A percentile compares a stretch with the other conserved stretches of the same genome.
Evolutionary conservation across 352 stramenopile species (phyloP).

Genomic region (Pythium diclinum): DNA sequence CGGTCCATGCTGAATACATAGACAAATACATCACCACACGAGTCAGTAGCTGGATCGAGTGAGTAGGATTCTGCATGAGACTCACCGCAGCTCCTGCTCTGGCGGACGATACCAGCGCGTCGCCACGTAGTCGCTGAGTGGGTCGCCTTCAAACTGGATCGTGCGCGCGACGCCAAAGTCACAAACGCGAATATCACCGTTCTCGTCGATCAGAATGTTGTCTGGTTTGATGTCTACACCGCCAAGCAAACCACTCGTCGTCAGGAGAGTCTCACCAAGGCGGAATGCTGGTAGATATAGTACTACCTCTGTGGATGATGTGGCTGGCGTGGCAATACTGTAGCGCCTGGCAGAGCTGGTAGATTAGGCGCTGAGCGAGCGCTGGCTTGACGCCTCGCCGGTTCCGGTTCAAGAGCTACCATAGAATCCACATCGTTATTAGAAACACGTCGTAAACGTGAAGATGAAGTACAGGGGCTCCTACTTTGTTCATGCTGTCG

Average conservation of each 20-base stretch:
- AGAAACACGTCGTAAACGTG: too few relatives aligned
- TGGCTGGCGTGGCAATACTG: conserved; percentile 76
- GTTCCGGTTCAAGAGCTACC: conserved; percentile 54
- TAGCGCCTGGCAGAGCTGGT: conserved; percentile 72
- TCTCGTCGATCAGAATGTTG: conserved; percentile 78
- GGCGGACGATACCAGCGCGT: conserved; percentile 82
- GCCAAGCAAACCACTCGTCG: neutral
- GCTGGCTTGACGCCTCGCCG: conserved; percentile 56
- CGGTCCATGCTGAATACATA: conserved; percentile 45
- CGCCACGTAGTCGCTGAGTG: conserved; percentile 74
- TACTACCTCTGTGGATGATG: conserved; percentile 74
- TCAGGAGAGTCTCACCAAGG: neutral
- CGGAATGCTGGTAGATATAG: neutral
- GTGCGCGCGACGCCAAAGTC: conserved; percentile 80
- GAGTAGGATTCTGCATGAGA: neutral
- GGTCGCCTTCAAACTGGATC: conserved; percentile 76
- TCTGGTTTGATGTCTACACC: conserved; percentile 74
- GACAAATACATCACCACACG: neutral
- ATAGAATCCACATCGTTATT: neutral
- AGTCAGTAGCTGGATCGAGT: too few relatives aligned
- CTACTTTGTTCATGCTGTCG: conserved; percentile 67
- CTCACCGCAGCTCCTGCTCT: conserved; percentile 73
- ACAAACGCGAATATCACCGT: conserved; percentile 67
- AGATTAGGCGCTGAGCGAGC: conserved; percentile 48
- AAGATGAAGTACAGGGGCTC: too few relatives aligned